A percentile compares a stretch with the other conserved stretches of the same genome.
phyloP scores from a whole-genome alignment of 331 rosid genomes.

The Malus hybrid region DNA sequence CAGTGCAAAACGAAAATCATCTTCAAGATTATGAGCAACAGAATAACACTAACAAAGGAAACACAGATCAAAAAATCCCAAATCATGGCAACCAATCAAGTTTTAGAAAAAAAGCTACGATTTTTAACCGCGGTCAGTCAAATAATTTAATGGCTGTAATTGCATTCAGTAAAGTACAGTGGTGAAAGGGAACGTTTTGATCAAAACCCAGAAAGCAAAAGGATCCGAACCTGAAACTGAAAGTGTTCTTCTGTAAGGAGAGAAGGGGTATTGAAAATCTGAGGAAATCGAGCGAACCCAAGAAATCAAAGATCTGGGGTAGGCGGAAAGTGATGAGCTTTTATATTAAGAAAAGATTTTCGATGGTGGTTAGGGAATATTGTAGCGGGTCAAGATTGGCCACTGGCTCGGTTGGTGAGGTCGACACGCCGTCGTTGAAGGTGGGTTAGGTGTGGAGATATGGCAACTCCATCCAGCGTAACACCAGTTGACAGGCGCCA shows the following conservation, averaged over 20 bases:
- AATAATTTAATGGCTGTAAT: neutral
- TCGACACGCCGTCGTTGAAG: constrained; percentile 17
- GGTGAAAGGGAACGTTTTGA: neutral
- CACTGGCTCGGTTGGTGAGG: constrained; percentile 21
- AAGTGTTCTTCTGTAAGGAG: neutral
- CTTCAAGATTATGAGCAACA: constrained; percentile 8
- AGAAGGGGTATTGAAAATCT: neutral
- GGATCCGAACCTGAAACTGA: constrained; percentile 13
- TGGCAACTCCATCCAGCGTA: neutral
- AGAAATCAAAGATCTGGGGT: constrained; percentile 3
- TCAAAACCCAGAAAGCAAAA: constrained; percentile 15
- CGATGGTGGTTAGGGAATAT: no score
- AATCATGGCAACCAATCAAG: neutral
- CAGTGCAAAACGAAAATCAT: constrained; percentile 1
- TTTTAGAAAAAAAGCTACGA: neutral
- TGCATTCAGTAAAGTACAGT: neutral
- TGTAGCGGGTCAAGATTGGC: constrained; percentile 14
- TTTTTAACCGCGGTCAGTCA: neutral
- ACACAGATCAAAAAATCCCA: neutral
- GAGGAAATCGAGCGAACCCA: neutral
- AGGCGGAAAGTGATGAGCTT: neutral
- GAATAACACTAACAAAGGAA: neutral
- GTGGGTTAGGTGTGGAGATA: constrained; percentile 6
- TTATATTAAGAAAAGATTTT: no score
- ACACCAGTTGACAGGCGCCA: neutral